phyloP scores from a whole-genome alignment of 2,329 filamentous ascomycete genomes.

The Cordyceps cateniannulata region DNA sequence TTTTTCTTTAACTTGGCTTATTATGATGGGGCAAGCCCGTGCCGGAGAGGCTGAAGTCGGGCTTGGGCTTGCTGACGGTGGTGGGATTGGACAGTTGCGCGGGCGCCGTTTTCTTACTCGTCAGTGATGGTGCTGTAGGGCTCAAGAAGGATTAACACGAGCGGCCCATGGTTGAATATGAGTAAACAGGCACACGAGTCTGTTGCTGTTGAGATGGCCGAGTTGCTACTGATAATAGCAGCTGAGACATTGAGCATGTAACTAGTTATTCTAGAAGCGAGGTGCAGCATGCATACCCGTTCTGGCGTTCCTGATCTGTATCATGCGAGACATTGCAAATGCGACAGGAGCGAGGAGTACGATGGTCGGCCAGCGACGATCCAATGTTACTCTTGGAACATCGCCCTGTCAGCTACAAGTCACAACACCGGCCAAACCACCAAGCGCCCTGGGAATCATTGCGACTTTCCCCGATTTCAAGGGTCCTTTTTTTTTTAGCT shows the following conservation, averaged over 20 bases:
- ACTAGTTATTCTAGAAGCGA: slow-evolving; percentile 3
- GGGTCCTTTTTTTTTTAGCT: background rate
- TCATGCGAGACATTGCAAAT: background rate
- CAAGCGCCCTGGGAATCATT: no score
- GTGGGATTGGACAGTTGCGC: background rate
- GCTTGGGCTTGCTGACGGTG: background rate
- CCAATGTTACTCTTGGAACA: background rate
- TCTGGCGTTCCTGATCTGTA: background rate
- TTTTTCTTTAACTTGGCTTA: background rate
- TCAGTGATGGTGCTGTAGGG: background rate
- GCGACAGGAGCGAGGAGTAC: background rate
- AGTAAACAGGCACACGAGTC: background rate
- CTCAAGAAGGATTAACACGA: background rate
- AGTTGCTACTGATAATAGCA: background rate
- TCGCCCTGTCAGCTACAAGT: background rate
- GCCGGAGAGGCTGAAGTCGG: background rate
- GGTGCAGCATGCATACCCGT: background rate
- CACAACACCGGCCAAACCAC: no score
- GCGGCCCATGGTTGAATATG: background rate
- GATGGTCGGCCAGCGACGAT: background rate
- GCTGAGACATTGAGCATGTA: background rate
- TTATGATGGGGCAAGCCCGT: no score
- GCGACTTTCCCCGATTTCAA: background rate
- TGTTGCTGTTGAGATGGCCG: background rate
- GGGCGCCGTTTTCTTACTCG: background rate